Percentiles rank a stretch among this genome's conserved stretches.
phyloP scores from a whole-genome alignment of 306 rosid genomes.

The Rubus parviflorus region DNA sequence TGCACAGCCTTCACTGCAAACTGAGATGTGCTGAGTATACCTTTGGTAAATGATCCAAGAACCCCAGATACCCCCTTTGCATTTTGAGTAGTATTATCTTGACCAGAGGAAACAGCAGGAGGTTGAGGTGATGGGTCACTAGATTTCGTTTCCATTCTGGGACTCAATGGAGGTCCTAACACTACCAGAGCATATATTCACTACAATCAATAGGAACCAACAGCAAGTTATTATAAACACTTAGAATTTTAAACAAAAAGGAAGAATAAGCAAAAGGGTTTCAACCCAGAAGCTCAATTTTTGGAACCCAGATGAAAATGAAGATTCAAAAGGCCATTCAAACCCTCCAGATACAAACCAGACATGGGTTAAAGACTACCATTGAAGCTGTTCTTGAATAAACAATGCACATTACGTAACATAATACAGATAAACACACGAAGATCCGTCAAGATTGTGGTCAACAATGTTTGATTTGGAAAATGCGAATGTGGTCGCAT shows the following conservation, averaged over 20 bases:
- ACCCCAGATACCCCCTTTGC: slow-evolving; percentile 37
- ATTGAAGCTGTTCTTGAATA: not conserved
- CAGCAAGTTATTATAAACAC: not conserved
- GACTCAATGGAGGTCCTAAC: slow-evolving; percentile 10
- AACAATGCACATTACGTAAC: not conserved
- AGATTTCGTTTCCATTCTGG: slow-evolving; percentile 39
- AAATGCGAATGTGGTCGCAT: not conserved
- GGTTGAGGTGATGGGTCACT: slow-evolving; percentile 34
- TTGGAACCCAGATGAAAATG: not conserved
- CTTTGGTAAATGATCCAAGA: slow-evolving; percentile 68
- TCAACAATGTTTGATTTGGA: not conserved
- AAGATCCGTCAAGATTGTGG: not conserved
- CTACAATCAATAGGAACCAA: not conserved
- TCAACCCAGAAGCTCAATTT: not conserved
- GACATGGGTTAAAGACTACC: not conserved
- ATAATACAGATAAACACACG: not conserved
- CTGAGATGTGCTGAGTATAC: slow-evolving; percentile 69
- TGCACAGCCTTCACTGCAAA: slow-evolving; percentile 85
- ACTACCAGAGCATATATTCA: slow-evolving; percentile 6
- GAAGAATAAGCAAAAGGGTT: slow-evolving; percentile 1
- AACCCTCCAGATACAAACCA: not conserved
- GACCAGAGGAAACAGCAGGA: slow-evolving; percentile 34
- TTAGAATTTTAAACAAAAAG: too few relatives aligned
- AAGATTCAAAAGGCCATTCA: not conserved
- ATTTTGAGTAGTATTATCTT: slow-evolving; percentile 30